Conservation (phyloP, 768 basidiomycete genomes). For the Tylopilus sp. region DNA sequence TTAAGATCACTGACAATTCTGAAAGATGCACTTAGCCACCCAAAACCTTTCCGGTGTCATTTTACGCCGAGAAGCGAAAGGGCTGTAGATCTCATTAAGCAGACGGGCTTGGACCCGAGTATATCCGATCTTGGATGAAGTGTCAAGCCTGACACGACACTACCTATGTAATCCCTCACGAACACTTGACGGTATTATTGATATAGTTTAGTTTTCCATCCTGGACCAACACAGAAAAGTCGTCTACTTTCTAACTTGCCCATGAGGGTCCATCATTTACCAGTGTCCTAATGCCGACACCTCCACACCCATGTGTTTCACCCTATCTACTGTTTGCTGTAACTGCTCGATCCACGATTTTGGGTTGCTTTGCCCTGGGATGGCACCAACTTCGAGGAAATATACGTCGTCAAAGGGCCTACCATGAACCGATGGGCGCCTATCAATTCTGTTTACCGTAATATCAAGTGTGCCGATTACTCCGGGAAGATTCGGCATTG, state of each 20-base stretch:
- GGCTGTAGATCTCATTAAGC: conserved; percentile 30
- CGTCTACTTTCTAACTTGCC: background rate
- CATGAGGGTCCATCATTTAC: conserved; percentile 28
- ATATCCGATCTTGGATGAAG: background rate
- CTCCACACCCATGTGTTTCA: conserved; percentile 34
- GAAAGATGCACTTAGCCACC: conserved; percentile 31
- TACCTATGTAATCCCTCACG: background rate
- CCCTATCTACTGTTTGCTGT: conserved; percentile 33
- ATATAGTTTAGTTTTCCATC: background rate
- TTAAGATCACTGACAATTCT: background rate
- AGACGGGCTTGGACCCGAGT: background rate
- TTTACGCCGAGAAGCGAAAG: conserved; percentile 35
- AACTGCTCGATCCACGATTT: conserved; percentile 34
- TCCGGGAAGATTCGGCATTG: conserved; percentile 11
- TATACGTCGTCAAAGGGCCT: conserved; percentile 58
- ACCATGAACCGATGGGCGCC: conserved; percentile 50
- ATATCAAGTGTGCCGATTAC: conserved; percentile 41
- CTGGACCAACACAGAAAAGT: background rate
- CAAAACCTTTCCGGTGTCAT: conserved; percentile 39
- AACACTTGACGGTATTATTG: background rate
- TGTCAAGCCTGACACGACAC: background rate
- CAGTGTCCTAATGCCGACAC: conserved; percentile 48
- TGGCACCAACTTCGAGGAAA: conserved; percentile 52
- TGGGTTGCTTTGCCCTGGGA: background rate
- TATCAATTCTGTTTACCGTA: conserved; percentile 52